Percentiles rank a stretch among this genome's conserved stretches.
Evolutionary conservation across 169 alveolate species (phyloP).

Genomic region (Eimeria brunetti): DNA sequence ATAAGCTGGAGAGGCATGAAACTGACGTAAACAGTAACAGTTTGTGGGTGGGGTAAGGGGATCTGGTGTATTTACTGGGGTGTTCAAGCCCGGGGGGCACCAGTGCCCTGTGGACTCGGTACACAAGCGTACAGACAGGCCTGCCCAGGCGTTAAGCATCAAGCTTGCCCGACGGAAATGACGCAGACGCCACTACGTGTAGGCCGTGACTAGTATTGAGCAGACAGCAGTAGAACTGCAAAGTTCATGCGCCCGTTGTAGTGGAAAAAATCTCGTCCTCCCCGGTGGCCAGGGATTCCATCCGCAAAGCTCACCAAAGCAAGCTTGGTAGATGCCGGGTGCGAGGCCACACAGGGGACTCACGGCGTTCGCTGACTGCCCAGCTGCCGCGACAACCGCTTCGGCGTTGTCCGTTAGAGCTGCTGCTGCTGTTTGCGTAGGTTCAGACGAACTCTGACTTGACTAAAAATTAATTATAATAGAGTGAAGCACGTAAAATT

Average conservation of each 20-base stretch:
- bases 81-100: neutral
- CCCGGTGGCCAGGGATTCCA: neutral
- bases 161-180: neutral
- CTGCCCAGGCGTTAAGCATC: neutral
- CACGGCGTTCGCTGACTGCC: neutral
- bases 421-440: too few species aligned
- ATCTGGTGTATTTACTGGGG: neutral
- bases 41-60: neutral
- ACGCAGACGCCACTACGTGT: neutral
- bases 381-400: neutral
- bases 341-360: neutral
- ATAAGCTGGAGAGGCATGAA: neutral
- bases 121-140: neutral
- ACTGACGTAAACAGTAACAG: neutral
- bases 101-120: neutral
- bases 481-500: too few species aligned
- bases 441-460: neutral
- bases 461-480: neutral
- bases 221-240: neutral
- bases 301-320: neutral
- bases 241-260: neutral
- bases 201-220: neutral
- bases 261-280: neutral
- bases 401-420: neutral
- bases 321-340: neutral